These are phyloP conservation scores for Epichloe sibirici DNA, from an alignment of 2,329 filamentous ascomycete species.

Conservation along the genomic window DNA sequence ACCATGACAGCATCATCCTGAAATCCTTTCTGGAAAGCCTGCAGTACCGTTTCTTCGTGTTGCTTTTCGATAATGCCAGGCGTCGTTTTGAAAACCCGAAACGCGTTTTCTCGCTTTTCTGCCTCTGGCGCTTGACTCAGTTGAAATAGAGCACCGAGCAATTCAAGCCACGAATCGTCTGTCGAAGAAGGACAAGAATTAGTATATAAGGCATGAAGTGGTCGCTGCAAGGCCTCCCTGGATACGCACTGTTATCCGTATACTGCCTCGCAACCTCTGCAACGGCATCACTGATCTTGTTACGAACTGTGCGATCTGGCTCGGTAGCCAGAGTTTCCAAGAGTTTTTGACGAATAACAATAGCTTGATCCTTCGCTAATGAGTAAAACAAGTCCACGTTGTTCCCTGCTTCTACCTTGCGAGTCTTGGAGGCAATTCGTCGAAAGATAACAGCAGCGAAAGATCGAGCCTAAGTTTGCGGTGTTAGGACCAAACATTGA, in stretches of 20 bases:
- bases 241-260: constrained; percentile 67
- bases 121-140: constrained; percentile 77
- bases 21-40: constrained; percentile 84
- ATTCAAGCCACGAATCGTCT: constrained; percentile 83
- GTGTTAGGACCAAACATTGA: constrained; percentile 1
- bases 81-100: constrained; percentile 89
- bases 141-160: constrained; percentile 75
- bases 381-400: constrained; percentile 78
- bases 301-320: constrained; percentile 60
- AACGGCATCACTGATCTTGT: constrained; percentile 96
- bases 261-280: constrained; percentile 93
- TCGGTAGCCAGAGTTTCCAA: constrained; percentile 67
- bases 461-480: constrained; percentile 56
- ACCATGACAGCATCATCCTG: constrained; percentile 75
- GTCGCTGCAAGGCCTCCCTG: too few relatives aligned
- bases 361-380: constrained; percentile 58
- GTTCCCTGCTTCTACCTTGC: constrained; percentile 61
- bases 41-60: constrained; percentile 80
- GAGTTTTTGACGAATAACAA: constrained; percentile 72
- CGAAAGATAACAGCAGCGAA: constrained; percentile 92
- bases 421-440: constrained; percentile 78
- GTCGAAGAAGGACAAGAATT: constrained; percentile 10
- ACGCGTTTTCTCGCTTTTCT: constrained; percentile 81
- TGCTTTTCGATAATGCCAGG: constrained; percentile 93
- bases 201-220: not conserved